phyloP scores from a whole-genome alignment of 2,329 filamentous ascomycete species.

The Aspergillus nomiae region DNA sequence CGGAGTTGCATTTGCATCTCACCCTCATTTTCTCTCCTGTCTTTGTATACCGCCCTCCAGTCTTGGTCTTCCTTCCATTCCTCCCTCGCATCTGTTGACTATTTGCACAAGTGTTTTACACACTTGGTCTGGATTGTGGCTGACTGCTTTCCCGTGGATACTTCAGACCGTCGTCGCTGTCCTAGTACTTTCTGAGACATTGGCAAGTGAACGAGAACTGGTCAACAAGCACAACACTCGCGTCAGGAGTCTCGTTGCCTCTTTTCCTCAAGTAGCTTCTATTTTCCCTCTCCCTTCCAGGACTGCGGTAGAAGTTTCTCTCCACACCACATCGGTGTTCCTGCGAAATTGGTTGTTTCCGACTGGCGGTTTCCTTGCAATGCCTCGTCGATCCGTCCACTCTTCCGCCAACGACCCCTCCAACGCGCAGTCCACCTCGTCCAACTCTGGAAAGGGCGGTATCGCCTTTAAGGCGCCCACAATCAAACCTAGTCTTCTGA shows the following conservation, averaged over 20 bases:
- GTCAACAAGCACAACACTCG: background rate
- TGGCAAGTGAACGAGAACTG: background rate
- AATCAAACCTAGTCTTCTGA: slow-evolving; percentile 72
- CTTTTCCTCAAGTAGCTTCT: background rate
- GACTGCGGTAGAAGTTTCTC: slow-evolving; percentile 1
- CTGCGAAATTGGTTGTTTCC: slow-evolving; percentile 15
- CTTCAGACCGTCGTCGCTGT: background rate
- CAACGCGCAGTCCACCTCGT: slow-evolving; percentile 52
- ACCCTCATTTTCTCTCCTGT: slow-evolving; percentile 2
- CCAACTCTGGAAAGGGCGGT: slow-evolving; percentile 57
- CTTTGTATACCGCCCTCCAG: slow-evolving; percentile 11
- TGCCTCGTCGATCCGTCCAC: slow-evolving; percentile 65
- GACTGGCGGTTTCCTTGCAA: slow-evolving; percentile 45
- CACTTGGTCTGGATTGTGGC: background rate
- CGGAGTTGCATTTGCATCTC: background rate
- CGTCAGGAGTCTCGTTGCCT: background rate
- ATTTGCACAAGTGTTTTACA: background rate
- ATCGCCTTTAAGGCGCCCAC: slow-evolving; percentile 51
- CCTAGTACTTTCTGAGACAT: background rate
- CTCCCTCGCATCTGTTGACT: background rate
- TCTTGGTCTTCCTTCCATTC: slow-evolving; percentile 1
- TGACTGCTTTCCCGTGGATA: background rate
- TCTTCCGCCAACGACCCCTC: slow-evolving; percentile 56
- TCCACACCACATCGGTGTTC: slow-evolving; percentile 13
- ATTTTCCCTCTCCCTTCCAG: background rate